phyloP scores from a whole-genome alignment of 2,329 filamentous ascomycete species.

The Lizonia empirigonia region DNA sequence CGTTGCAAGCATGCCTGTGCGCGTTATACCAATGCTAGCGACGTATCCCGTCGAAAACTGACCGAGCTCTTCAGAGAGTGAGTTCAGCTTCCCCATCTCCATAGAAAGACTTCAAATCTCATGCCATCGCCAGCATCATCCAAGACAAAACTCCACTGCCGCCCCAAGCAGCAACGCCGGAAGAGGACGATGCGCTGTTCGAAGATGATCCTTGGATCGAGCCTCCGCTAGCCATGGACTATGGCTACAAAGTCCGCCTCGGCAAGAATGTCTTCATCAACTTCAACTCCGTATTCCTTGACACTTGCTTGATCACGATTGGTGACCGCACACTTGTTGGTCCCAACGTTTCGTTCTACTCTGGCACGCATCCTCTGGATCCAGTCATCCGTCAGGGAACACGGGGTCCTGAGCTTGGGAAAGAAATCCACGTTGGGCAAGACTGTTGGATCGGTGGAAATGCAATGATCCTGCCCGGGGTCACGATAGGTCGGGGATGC shows the following conservation, averaged over 20 bases:
- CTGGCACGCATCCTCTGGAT: slow-evolving; percentile 77
- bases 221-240: slow-evolving; percentile 73
- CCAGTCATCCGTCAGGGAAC: slow-evolving; percentile 75
- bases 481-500: slow-evolving; percentile 75
- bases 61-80: slow-evolving; percentile 76
- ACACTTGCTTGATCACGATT: slow-evolving; percentile 75
- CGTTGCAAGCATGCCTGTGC: slow-evolving; percentile 66
- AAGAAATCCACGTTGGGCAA: slow-evolving; percentile 74
- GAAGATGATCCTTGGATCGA: slow-evolving; percentile 72
- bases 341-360: slow-evolving; percentile 77
- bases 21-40: slow-evolving; percentile 67
- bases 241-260: slow-evolving; percentile 75
- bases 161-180: slow-evolving; percentile 59
- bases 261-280: slow-evolving; percentile 78
- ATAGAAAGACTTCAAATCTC: slow-evolving; percentile 10
- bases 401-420: slow-evolving; percentile 74
- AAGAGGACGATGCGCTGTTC: slow-evolving; percentile 70
- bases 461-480: slow-evolving; percentile 69
- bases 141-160: slow-evolving; percentile 69
- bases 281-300: slow-evolving; percentile 74
- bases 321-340: slow-evolving; percentile 79
- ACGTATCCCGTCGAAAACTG: slow-evolving; percentile 64
- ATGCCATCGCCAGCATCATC: slow-evolving; percentile 59
- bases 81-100: slow-evolving; percentile 40
- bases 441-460: slow-evolving; percentile 64